Evolutionary conservation across 306 rosid species (phyloP), one percentile per base, ranked within the genome.

Genomic region (Fragaria nilgerrensis): DNA sequence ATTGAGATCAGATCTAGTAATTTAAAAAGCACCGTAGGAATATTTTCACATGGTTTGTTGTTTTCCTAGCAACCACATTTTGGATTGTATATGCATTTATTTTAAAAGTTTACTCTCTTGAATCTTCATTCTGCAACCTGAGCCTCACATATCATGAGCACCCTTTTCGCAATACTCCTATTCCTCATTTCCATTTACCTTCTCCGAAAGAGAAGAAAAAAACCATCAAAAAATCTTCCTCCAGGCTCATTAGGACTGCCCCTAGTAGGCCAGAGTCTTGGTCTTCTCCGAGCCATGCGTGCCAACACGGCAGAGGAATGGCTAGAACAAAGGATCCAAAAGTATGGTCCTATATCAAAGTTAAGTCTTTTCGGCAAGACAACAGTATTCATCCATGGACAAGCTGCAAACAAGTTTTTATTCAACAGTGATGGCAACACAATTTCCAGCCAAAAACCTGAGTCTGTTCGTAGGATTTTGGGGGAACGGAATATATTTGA

Each of bases 211-310:
- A 87, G 76, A 61, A 74, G 81, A 78, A 75, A 69, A 75, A 88
- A 59, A 83, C n/a, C 82, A 71, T 75, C 84, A 59, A 59, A 80
- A 75, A 83, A 79, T 52, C 72, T 86, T 11, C 96, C 97, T 56
- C 96, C 97, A 9, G 97, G 93, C 44, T 90, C 91, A 17, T 87
- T 92, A 0, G 97, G 97, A 72, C 70, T 89, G 32, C 96, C 93
- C 43, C 34, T 90, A 3, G 78, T 92, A 36, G 96, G 96, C 32
- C 90, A 92, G 71, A 92, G 89, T 70, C 88, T 88, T 20, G 59
- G 74, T 34, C 82, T 90, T 69, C 90, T 90, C 9, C 34, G 77
- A 52, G 85, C 93, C 9, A 86, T 86, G 96, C 86, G 87, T 2
- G 72, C 85, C 52, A 93, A 93, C 84, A 85, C 87, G 0, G 88